A percentile compares a stretch with the other conserved stretches of the same genome.
Evolutionary conservation across 768 basidiomycete genomes (phyloP).

Genomic region (Leccinellum luteum): DNA sequence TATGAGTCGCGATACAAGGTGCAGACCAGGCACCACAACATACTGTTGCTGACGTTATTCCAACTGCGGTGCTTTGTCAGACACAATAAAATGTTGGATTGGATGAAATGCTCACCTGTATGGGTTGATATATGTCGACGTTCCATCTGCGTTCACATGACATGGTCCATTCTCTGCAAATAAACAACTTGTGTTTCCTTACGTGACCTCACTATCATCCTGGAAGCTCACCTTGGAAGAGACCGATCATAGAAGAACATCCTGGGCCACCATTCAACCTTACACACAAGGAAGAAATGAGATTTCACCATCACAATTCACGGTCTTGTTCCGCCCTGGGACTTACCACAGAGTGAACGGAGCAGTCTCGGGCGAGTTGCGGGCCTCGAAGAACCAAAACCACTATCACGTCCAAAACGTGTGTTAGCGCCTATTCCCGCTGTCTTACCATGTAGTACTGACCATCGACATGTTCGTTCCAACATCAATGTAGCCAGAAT

Average conservation of each 20-base stretch:
- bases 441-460: constrained; percentile 2
- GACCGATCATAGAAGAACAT: constrained; percentile 61
- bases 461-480: constrained; percentile 60
- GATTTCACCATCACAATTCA: background rate
- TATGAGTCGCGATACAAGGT: background rate
- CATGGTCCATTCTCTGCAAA: constrained; percentile 62
- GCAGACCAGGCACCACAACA: constrained; percentile 15
- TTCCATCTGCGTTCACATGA: constrained; percentile 50
- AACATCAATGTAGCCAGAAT: constrained; percentile 62
- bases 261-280: constrained; percentile 64
- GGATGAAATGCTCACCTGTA: constrained; percentile 42
- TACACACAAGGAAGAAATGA: background rate
- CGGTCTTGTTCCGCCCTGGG: background rate
- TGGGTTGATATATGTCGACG: constrained; percentile 54
- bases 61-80: constrained; percentile 40
- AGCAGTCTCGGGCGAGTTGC: constrained; percentile 55
- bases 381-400: constrained; percentile 75
- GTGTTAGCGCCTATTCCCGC: background rate
- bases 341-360: constrained; percentile 63
- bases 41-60: constrained; percentile 68
- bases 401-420: constrained; percentile 38
- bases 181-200: background rate
- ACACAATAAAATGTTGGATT: background rate
- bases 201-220: background rate
- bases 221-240: constrained; percentile 52